Conservation (phyloP, 768 basidiomycete species). For the Tricholomella constricta region DNA sequence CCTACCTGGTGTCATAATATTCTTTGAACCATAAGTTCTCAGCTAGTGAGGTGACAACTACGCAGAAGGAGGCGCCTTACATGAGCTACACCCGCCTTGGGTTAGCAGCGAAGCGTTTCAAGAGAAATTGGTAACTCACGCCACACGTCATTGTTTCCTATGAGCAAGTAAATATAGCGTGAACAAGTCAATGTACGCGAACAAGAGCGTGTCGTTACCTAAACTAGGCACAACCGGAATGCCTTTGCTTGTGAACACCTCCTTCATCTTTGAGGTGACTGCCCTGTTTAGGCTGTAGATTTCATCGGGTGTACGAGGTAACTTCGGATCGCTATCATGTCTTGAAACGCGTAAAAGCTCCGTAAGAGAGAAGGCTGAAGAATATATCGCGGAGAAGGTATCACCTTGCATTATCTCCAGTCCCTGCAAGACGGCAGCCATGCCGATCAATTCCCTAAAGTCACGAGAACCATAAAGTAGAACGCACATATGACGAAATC, state of each 20-base stretch:
- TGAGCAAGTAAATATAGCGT: slow-evolving; percentile 1
- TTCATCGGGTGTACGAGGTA: slow-evolving; percentile 81
- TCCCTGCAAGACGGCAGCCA: slow-evolving; percentile 47
- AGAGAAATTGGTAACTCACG: slow-evolving; percentile 48
- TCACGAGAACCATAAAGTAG: slow-evolving; percentile 5
- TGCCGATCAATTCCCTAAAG: background rate
- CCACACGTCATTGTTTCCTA: slow-evolving; percentile 93
- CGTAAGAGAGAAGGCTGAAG: background rate
- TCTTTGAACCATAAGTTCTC: slow-evolving; percentile 39
- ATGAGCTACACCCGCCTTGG: slow-evolving; percentile 47
- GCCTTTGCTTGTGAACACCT: slow-evolving; percentile 66
- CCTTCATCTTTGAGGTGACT: slow-evolving; percentile 69
- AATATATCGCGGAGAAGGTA: slow-evolving; percentile 1
- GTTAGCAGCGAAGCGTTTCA: slow-evolving; percentile 10
- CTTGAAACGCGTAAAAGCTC: slow-evolving; percentile 34
- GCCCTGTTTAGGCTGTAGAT: slow-evolving; percentile 75
- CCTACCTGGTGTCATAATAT: slow-evolving; percentile 65
- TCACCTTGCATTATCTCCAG: slow-evolving; percentile 75
- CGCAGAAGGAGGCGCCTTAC: slow-evolving; percentile 36
- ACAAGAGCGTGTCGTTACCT: slow-evolving; percentile 41
- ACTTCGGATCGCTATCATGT: slow-evolving; percentile 80
- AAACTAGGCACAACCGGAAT: slow-evolving; percentile 83
- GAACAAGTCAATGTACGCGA: background rate
- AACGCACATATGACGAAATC: slow-evolving; percentile 87
- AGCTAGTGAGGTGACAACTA: slow-evolving; percentile 8